These are phyloP conservation scores for Amesomyces nigricolor DNA, from an alignment of 2,329 filamentous ascomycete genomes.

Conservation along the genomic window DNA sequence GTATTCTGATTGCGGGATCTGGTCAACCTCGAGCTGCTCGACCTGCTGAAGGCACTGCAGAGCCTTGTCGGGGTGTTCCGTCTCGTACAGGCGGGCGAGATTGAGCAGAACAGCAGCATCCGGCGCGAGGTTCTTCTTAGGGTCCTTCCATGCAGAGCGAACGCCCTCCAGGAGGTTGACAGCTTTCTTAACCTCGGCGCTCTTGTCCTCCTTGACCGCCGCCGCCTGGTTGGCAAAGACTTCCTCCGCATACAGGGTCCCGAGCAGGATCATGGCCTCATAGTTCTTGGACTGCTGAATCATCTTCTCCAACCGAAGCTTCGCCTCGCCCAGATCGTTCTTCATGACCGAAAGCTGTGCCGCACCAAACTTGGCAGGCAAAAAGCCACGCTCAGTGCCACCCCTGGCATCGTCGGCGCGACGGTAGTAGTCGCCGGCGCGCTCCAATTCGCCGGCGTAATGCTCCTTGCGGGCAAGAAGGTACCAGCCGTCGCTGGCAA, in stretches of 20 bases:
- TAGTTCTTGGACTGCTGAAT: slow-evolving; percentile 76
- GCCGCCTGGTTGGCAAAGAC: slow-evolving; percentile 72
- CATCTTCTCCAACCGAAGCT: slow-evolving; percentile 90
- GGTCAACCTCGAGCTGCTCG: slow-evolving; percentile 80
- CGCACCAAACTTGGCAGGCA: slow-evolving; percentile 90
- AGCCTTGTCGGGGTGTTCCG: slow-evolving; percentile 79
- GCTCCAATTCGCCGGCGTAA: slow-evolving; percentile 66
- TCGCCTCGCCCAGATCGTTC: slow-evolving; percentile 83
- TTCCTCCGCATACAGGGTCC: slow-evolving; percentile 89
- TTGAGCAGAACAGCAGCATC: slow-evolving; percentile 89
- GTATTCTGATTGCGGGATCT: slow-evolving; percentile 64
- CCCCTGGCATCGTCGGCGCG: slow-evolving; percentile 88
- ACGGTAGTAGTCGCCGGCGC: slow-evolving; percentile 79
- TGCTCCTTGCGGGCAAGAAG: slow-evolving; percentile 88
- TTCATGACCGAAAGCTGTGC: slow-evolving; percentile 83
- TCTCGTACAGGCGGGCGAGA: slow-evolving; percentile 84
- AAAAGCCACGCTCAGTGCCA: slow-evolving; percentile 81
- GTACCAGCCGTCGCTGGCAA: slow-evolving; percentile 98
- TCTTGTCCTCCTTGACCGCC: slow-evolving; percentile 79
- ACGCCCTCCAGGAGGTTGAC: slow-evolving; percentile 79
- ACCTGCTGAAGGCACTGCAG: slow-evolving; percentile 88
- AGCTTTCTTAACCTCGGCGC: slow-evolving; percentile 77
- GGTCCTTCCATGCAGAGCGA: slow-evolving; percentile 83
- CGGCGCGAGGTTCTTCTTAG: slow-evolving; percentile 73
- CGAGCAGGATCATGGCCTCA: slow-evolving; percentile 88